Percentiles rank a stretch among this genome's conserved stretches.
phyloP scores from a whole-genome alignment of 331 rosid genomes.

The Erythrophleum ivorense region DNA sequence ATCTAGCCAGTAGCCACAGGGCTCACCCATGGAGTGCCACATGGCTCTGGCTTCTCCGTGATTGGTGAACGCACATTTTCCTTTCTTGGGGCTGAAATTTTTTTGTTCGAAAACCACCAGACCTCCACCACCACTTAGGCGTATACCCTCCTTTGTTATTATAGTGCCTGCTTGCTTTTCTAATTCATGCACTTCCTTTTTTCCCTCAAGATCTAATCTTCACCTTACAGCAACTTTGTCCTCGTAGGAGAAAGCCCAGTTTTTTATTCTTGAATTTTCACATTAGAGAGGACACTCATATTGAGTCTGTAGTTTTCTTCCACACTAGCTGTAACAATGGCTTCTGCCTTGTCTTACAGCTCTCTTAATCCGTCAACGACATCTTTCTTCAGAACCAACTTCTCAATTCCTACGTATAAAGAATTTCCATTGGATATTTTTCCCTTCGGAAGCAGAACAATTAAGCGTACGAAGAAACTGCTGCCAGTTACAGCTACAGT shows the following conservation, averaged over 20 bases:
- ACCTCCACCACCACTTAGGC: background rate
- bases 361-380: slow-evolving; percentile 60
- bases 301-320: slow-evolving; percentile 24
- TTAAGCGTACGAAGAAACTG: slow-evolving; percentile 45
- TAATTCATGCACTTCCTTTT: slow-evolving; percentile 20
- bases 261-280: slow-evolving; percentile 19
- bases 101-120: background rate
- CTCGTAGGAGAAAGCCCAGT: background rate
- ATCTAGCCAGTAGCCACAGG: slow-evolving; percentile 27
- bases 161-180: slow-evolving; percentile 7
- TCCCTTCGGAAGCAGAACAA: slow-evolving; percentile 47
- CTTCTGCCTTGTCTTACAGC: slow-evolving; percentile 55
- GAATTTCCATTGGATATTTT: slow-evolving; percentile 50
- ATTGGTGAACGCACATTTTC: slow-evolving; percentile 27
- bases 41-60: slow-evolving; percentile 30
- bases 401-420: slow-evolving; percentile 48
- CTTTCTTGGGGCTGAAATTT: background rate
- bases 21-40: slow-evolving; percentile 40
- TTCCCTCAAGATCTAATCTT: background rate
- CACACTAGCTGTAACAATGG: slow-evolving; percentile 48
- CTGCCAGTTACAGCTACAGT: slow-evolving; percentile 50
- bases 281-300: slow-evolving; percentile 3
- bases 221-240: background rate
- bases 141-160: background rate
- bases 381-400: slow-evolving; percentile 55